Base-by-base conservation (phyloP, 1,139 yeast species). In the Protomyces macrosporus region DNA sequence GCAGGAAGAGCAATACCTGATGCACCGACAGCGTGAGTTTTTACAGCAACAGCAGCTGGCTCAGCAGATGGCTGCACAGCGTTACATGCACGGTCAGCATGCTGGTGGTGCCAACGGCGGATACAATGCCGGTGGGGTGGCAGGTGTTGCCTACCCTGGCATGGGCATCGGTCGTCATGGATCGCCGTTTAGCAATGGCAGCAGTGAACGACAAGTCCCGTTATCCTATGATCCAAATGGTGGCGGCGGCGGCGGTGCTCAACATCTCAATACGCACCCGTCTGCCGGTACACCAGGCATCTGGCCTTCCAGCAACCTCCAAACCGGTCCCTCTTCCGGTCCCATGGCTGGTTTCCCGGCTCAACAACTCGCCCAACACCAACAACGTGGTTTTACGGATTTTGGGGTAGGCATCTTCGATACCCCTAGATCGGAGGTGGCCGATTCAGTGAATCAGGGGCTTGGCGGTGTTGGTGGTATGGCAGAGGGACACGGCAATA, bases 1-100 rank as follows among this genome's bases (percentile, higher is more conserved):
- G 56, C 69, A 67, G 40, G 70, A 67, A 45, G 67, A 68, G 36
- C 65, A 59, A 39, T 60, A 53, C 58, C 60, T 65, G 23, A 42
- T 63, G 56, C 65, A 63, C 23, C 66, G 69, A 14, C 69, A 68
- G 56, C 63, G 66, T 23, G 68, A 68, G 51, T 55, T 65, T 30
- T 51, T 64, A 14, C 59, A 48, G 23, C 67, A 64, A 51, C 66
- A 65, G 33, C 70, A 66, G 35, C 65, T 61, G 64, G 58, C 58
- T 36, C 63, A 60, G 50, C 63, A 53, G 54, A 53, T 53, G 58
- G 63, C 63, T 30, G 53, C 63, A 12, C 62, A 58, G 45, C 51
- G 62, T 32, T 40, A 51, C 33, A 16, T 58, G 56, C 62, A 58
- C 36, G 56, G 53, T 34, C 62, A 51, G 45, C 53, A 58, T 34